Conservation (phyloP, 371 early-diverging fungal species). For the Mucor mucedo region DNA sequence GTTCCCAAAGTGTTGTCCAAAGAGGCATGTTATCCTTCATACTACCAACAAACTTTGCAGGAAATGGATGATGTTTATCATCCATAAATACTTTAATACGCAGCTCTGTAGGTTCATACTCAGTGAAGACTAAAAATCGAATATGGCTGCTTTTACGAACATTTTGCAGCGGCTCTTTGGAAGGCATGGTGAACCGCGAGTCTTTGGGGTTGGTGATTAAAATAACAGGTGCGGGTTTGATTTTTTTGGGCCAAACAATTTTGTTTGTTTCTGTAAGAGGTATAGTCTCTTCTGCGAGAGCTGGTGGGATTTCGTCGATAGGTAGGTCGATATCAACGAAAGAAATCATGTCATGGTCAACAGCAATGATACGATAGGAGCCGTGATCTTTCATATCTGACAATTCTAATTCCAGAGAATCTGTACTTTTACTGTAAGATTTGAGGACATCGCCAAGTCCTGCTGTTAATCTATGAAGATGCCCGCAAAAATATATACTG, state of each 20-base stretch:
- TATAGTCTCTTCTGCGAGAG: slow-evolving; percentile 1
- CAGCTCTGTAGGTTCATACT: slow-evolving; percentile 38
- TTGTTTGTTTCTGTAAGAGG: slow-evolving; percentile 21
- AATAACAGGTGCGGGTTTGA: slow-evolving; percentile 69
- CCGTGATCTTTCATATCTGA: slow-evolving; percentile 90
- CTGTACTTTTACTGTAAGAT: slow-evolving; percentile 59
- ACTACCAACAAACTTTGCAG: slow-evolving; percentile 44
- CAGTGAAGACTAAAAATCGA: slow-evolving; percentile 74
- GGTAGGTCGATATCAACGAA: slow-evolving; percentile 78
- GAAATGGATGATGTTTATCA: slow-evolving; percentile 45
- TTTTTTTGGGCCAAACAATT: slow-evolving; percentile 18
- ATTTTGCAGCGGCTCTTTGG: slow-evolving; percentile 72
- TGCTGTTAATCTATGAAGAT: slow-evolving; percentile 78
- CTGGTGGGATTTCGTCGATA: slow-evolving; percentile 56
- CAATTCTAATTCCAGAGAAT: slow-evolving; percentile 83
- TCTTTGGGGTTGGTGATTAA: slow-evolving; percentile 92
- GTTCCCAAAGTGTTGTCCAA: slow-evolving; percentile 76
- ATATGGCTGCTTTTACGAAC: slow-evolving; percentile 71
- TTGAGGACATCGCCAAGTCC: slow-evolving; percentile 72
- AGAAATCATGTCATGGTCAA: slow-evolving; percentile 87
- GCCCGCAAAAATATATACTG: slow-evolving; percentile 86
- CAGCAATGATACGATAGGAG: slow-evolving; percentile 80
- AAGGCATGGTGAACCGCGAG: slow-evolving; percentile 69
- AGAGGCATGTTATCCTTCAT: slow-evolving; percentile 58
- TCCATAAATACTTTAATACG: slow-evolving; percentile 58